These are phyloP conservation scores for Acanthamoeba castellanii DNA, from an alignment of 208 protist genomes.

Conservation along the genomic window DNA sequence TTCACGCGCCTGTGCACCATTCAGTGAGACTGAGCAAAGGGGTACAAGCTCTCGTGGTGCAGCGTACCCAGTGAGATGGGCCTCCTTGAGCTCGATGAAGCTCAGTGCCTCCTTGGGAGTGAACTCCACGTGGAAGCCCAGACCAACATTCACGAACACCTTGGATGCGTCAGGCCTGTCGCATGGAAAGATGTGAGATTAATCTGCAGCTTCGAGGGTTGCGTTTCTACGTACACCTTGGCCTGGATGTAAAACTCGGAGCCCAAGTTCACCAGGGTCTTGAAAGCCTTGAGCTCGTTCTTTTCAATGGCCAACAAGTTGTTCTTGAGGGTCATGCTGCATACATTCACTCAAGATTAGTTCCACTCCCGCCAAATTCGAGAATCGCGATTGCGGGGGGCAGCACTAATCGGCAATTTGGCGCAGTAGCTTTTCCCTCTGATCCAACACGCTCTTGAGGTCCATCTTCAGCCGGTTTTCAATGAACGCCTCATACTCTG, in stretches of 20 bases:
- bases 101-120: neutral
- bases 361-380: too few species aligned
- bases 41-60: neutral
- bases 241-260: conserved; percentile 53
- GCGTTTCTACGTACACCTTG: neutral
- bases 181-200: neutral
- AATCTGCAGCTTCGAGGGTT: neutral
- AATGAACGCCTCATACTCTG: conserved; percentile 31
- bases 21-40: neutral
- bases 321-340: neutral
- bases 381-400: neutral
- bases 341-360: neutral
- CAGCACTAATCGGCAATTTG: conserved; percentile 11
- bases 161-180: conserved; percentile 18
- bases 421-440: conserved; percentile 22
- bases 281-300: conserved; percentile 6
- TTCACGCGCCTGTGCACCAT: neutral
- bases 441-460: conserved; percentile 6
- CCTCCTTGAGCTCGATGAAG: conserved; percentile 49
- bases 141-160: conserved; percentile 49
- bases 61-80: conserved; percentile 17
- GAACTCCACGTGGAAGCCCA: conserved; percentile 62
- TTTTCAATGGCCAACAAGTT: conserved; percentile 12
- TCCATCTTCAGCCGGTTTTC: conserved; percentile 31
- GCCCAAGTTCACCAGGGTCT: conserved; percentile 38